Evolutionary conservation across 148 eudicot genomes (phyloP), one percentile per base, ranked within the genome.

Genomic region (Nyssa sinensis): DNA sequence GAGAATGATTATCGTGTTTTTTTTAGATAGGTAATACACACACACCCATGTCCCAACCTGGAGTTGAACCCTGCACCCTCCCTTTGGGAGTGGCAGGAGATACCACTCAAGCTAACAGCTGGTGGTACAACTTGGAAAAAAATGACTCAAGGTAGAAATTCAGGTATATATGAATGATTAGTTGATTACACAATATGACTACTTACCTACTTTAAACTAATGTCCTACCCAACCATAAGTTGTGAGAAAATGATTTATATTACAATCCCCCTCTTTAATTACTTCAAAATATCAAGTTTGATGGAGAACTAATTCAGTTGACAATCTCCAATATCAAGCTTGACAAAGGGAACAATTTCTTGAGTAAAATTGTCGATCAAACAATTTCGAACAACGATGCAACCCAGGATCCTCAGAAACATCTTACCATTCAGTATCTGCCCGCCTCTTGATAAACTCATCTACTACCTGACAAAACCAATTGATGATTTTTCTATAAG

Each of bases 361-460:
- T 13, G 14, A 64, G 28, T 28, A 19, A 29, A 62, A 8, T 21
- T 31, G 39, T 41, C 55, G 17, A 61, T 44, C 19, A 17, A 72
- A 39, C 28, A 12, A 61, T 16, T 25, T 17, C 23, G 16, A 73
- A 30, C n/a, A 55, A 55, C 21, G 7, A n/a, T 55, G 59, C 19
- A 49, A 49, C 21, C 17, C 30, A 1, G 66, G 30, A 44, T 31
- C 79, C 32, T 47, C 32, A 27, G 53, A 60, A 33, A 37, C 55
- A 64, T 31, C 78, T 77, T 83, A 93, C 98, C 96, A 93, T 86
- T 90, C 96, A 57, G 84, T 75, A 66, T 93, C 96, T 67, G 81
- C 77, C 62, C 96, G 89, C 67, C 98, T 86, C 81, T 81, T 90
- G 83, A 93, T 86, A 74, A 93, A 82, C 77, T 93, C 98, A 60